These are phyloP conservation scores for Termitomyces sp. DNA, from an alignment of 768 basidiomycete genomes.

Conservation along the genomic window DNA sequence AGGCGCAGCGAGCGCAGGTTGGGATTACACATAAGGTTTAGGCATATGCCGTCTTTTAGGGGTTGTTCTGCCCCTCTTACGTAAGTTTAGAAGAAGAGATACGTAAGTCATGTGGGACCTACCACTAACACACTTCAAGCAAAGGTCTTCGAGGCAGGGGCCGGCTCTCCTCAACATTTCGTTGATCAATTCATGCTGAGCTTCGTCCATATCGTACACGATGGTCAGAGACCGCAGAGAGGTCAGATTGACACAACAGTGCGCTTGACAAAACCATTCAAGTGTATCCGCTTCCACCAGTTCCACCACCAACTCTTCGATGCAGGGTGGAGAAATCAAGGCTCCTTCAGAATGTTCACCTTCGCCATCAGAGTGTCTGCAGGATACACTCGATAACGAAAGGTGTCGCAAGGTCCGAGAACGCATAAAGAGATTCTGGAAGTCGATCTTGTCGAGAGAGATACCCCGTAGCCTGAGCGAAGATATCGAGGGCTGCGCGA, in stretches of 20 bases:
- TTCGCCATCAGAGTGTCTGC: neutral
- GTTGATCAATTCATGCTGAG: neutral
- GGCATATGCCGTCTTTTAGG: neutral
- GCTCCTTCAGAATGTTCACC: neutral
- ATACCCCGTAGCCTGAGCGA: neutral
- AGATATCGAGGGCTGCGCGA: neutral
- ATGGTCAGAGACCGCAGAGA: conserved; percentile 3
- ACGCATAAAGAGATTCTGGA: conserved; percentile 3
- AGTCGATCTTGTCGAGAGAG: neutral
- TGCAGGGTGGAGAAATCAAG: neutral
- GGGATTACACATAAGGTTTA: neutral
- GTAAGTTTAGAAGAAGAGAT: neutral
- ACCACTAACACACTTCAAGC: neutral
- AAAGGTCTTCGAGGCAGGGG: neutral
- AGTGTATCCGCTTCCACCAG: neutral
- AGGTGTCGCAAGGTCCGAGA: conserved; percentile 1
- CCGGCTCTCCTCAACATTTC: neutral
- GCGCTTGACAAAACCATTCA: conserved; percentile 4
- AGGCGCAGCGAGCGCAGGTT: conserved; percentile 5
- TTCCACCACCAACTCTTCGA: conserved; percentile 1
- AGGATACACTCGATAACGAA: neutral
- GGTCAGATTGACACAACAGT: conserved; percentile 5
- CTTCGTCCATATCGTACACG: neutral
- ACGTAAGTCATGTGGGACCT: neutral
- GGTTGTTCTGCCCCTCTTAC: neutral